Conservation (phyloP, 2,329 filamentous ascomycete genomes). For the Thelonectria rubi region DNA sequence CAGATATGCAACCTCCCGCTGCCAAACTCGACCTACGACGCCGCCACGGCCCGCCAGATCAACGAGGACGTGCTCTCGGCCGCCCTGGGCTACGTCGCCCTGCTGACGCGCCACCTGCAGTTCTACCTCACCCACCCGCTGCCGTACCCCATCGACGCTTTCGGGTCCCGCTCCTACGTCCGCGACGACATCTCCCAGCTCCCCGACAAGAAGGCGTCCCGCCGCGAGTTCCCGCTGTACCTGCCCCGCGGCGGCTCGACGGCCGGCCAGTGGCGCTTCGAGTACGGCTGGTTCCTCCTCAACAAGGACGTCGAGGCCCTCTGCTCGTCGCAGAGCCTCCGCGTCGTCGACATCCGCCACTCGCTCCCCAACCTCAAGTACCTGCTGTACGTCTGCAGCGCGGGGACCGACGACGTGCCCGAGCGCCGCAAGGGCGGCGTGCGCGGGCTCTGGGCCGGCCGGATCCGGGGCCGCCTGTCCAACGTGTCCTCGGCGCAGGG, state of each 20-base stretch:
- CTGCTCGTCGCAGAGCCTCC: conserved; percentile 72
- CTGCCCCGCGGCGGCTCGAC: conserved; percentile 66
- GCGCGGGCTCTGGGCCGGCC: conserved; percentile 64
- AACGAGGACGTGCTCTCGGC: conserved; percentile 80
- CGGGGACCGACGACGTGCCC: conserved; percentile 72
- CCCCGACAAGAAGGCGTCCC: conserved; percentile 56
- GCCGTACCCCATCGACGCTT: conserved; percentile 79
- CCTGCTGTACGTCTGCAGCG: conserved; percentile 86
- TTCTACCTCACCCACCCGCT: conserved; percentile 83
- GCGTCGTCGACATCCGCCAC: conserved; percentile 88
- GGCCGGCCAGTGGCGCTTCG: conserved; percentile 85
- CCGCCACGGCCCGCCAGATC: conserved; percentile 52
- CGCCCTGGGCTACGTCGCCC: conserved; percentile 81
- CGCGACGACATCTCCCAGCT: conserved; percentile 76
- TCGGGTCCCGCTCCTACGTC: conserved; percentile 78
- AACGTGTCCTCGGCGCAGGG: conserved; percentile 42
- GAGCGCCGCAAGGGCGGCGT: conserved; percentile 70
- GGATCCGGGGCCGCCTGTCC: conserved; percentile 51
- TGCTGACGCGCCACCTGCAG: conserved; percentile 78
- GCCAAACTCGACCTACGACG: conserved; percentile 81
- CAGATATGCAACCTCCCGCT: conserved; percentile 81
- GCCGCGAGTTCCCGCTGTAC: conserved; percentile 84
- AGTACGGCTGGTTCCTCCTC: conserved; percentile 95
- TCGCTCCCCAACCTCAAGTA: conserved; percentile 95
- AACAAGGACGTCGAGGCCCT: conserved; percentile 91